phyloP scores from a whole-genome alignment of 2,329 filamentous ascomycete genomes.

The Fusarium decemcellulare region DNA sequence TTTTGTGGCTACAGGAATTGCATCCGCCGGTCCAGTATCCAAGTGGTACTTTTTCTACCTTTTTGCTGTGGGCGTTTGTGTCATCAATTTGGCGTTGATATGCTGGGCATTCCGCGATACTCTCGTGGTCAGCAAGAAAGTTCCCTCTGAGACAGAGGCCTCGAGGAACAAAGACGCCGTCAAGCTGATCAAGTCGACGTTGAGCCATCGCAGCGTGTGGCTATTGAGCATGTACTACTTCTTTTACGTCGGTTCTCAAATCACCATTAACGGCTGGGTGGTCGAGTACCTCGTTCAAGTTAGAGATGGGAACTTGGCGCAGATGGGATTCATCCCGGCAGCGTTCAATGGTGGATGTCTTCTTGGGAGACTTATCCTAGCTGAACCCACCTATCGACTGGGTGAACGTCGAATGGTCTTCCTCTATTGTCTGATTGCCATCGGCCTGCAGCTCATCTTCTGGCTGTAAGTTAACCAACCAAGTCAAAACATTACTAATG shows the following conservation, averaged over 20 bases:
- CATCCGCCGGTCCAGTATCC: neutral
- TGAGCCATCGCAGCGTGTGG: constrained; percentile 63
- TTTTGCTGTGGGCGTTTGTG: neutral
- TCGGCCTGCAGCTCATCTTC: constrained; percentile 62
- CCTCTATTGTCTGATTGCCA: constrained; percentile 63
- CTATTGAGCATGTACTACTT: constrained; percentile 73
- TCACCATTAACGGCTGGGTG: constrained; percentile 72
- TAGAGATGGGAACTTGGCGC: constrained; percentile 65
- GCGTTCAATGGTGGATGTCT: constrained; percentile 70
- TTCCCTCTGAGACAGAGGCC: neutral
- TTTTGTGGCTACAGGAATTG: neutral
- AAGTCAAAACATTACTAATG: neutral
- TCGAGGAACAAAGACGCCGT: constrained; percentile 1
- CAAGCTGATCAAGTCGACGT: constrained; percentile 58
- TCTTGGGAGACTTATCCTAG: constrained; percentile 68
- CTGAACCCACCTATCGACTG: constrained; percentile 70
- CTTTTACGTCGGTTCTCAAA: constrained; percentile 68
- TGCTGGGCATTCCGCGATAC: constrained; percentile 3
- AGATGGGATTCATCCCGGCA: constrained; percentile 70
- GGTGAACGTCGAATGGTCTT: constrained; percentile 71
- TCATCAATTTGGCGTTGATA: neutral
- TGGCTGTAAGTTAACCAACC: neutral
- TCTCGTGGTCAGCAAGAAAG: neutral
- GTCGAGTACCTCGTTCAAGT: constrained; percentile 73
- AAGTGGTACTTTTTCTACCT: constrained; percentile 1